Base-by-base conservation (phyloP, 2,329 filamentous ascomycete species). In the Pseudogymnoascus sp. region DNA sequence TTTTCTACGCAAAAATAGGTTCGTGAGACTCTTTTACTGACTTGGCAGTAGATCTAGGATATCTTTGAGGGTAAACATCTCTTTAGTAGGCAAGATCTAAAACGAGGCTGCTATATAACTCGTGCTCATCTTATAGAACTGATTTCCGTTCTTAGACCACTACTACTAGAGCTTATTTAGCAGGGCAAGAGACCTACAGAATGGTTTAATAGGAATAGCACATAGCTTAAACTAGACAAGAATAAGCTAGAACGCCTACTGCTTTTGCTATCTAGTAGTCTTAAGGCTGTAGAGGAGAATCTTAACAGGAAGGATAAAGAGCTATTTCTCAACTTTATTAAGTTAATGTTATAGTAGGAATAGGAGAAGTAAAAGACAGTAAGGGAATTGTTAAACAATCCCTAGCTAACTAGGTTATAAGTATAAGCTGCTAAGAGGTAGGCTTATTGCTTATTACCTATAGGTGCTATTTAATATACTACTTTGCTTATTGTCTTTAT, bases 11-110 rank as follows among this genome's bases (percentile, higher is more conserved):
- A 59, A 58, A 63, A 28, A 39, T 28, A 61, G 22, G 14, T 60
- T 41, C n/a, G 55, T 42, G 22, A 45, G 28, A n/a, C n/a, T n/a
- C n/a, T n/a, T n/a, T n/a, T n/a, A 58, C 59, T 61, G 52, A 63
- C 30, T 41, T 62, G 23, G 30, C 22, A 33, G n/a, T 62, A 67
- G 66, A 63, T 67, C 8, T 67, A 62, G 60, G 64, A 67, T 28
- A 62, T 67, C n/a, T 67, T 66, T 28, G 66, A 66, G 39, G 64
- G 64, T 19, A 64, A 66, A 60, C 19, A 65, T 41, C 63, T 67
- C 22, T 66, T 67, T 38, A 60, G 1, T 28, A 28, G 64, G 9
- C 62, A 64, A 19, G 63, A 66, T 62, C 62, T 62, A 22, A 55
- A 63, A 62, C 49, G 36, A 36, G 42, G 36, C 2, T 42, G 58